Base-by-base conservation (phyloP, 2,329 filamentous ascomycete species). In the Colletotrichum chrysophilum region DNA sequence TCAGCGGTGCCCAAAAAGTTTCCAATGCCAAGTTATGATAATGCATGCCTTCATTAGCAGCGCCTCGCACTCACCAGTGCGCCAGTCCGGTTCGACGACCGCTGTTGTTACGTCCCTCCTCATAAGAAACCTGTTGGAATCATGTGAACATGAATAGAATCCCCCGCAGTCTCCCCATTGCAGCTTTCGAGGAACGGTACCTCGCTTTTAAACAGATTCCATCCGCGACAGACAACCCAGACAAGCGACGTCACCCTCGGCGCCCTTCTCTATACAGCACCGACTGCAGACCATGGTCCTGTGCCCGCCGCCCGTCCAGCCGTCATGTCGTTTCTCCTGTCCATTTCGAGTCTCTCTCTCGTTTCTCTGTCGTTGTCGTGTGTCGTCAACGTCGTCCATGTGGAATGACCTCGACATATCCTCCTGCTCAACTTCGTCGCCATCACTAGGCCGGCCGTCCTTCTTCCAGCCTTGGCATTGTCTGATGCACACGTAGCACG, bases 401-500 rank as follows among this genome's bases (percentile, higher is more conserved):
- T 85, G 85, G 67, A 90, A 89, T 0, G 88, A 90, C 21, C 83
- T 81, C 14, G 84, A 86, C 2, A 87, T 79, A 26, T 56, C 74
- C 18, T 77, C 78, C 18, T 78, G 72, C n/a, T 77, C 55, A 28
- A 58, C 56, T 8, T 76, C 56, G 12, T 24, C 18, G 28, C 12
- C 77, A 64, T 43, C 79, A 60, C 28, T 80, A 75, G 21, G 71
- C 68, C 34, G 80, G 77, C 74, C 74, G 14, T 76, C 74, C 64
- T 65, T 65, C 18, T 36, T 61, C 86, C 88, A 89, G 3, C 90
- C 90, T 14, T 89, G 85, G 78, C 93, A 95, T 78, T 91, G 86
- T 30, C 93, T 86, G 60, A 94, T 89, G 81, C 93, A 95, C n/a
- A 95, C 87, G 80, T 90, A 94, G 81, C 93, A 95, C 1, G 93